Percentiles rank a stretch among this genome's conserved stretches.
These are phyloP conservation scores for Trichosanthes cucumerina DNA, from an alignment of 306 rosid genomes.

Conservation along the genomic window DNA sequence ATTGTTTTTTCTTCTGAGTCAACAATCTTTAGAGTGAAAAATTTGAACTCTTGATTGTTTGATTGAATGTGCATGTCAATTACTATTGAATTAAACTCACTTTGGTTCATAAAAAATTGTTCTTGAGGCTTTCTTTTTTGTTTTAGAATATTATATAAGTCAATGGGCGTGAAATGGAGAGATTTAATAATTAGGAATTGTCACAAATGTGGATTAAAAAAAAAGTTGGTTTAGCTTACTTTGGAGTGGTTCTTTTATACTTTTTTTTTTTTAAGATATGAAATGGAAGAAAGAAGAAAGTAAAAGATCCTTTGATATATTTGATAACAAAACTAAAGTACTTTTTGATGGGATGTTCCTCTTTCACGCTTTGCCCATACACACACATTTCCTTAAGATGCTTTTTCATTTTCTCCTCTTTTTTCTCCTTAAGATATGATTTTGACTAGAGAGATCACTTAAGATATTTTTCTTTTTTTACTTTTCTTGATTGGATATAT, in stretches of 20 bases:
- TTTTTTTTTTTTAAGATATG: neutral
- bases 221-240: neutral
- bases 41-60: too few relatives aligned
- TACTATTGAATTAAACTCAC: too few relatives aligned
- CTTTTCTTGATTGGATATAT: neutral
- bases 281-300: neutral
- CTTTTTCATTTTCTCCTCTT: neutral
- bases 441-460: neutral
- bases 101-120: too few relatives aligned
- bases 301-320: neutral
- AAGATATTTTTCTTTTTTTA: neutral
- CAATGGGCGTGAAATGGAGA: neutral
- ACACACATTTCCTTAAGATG: conserved; percentile 2
- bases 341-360: conserved; percentile 5
- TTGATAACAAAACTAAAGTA: neutral
- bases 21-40: too few relatives aligned
- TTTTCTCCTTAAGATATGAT: neutral
- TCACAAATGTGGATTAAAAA: neutral
- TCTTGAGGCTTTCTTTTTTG: too few relatives aligned
- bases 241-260: neutral
- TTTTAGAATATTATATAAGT: neutral
- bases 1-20: too few relatives aligned
- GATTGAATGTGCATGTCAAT: too few relatives aligned
- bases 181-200: neutral
- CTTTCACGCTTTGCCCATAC: neutral